Evolutionary conservation across 371 early-diverging fungal genomes (phyloP).

Genomic region (Parasitella parasitica): DNA sequence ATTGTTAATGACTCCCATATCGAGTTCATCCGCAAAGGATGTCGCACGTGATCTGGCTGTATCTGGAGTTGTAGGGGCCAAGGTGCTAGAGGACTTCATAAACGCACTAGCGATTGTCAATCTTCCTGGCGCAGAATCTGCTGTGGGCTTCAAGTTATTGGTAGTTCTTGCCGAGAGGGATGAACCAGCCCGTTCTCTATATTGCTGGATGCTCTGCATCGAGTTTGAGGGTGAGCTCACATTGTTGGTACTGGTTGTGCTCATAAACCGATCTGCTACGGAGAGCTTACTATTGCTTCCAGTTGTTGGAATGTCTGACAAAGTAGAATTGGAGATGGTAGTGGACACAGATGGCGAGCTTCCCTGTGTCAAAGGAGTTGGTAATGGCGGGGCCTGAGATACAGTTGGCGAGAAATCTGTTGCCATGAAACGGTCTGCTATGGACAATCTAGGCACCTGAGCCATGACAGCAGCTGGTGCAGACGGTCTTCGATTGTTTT

Average conservation of each 20-base stretch:
- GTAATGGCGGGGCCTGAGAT: neutral
- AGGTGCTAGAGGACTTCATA: slow-evolving; percentile 18
- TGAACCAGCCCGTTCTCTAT: slow-evolving; percentile 14
- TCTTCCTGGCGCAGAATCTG: slow-evolving; percentile 24
- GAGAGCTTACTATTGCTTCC: slow-evolving; percentile 9
- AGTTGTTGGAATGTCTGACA: neutral
- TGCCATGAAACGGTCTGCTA: slow-evolving; percentile 42
- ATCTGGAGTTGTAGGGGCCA: neutral
- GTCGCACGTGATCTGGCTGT: slow-evolving; percentile 10
- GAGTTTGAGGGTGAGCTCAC: slow-evolving; percentile 5
- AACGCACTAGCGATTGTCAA: slow-evolving; percentile 40
- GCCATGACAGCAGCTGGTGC: slow-evolving; percentile 2
- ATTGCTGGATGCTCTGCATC: neutral
- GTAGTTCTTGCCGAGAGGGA: slow-evolving; percentile 12
- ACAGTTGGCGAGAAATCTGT: neutral
- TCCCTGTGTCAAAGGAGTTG: neutral
- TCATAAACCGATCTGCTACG: slow-evolving; percentile 42
- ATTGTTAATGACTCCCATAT: slow-evolving; percentile 1
- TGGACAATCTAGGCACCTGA: slow-evolving; percentile 27
- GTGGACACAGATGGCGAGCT: neutral
- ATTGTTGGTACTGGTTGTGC: neutral
- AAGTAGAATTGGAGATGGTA: neutral
- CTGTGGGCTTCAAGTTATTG: neutral
- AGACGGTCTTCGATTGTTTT: slow-evolving; percentile 10
- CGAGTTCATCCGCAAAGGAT: slow-evolving; percentile 19